A percentile compares a stretch with the other conserved stretches of the same genome.
These are phyloP conservation scores for Apiospora aurea DNA, from an alignment of 2,329 filamentous ascomycete genomes.

Conservation along the genomic window DNA sequence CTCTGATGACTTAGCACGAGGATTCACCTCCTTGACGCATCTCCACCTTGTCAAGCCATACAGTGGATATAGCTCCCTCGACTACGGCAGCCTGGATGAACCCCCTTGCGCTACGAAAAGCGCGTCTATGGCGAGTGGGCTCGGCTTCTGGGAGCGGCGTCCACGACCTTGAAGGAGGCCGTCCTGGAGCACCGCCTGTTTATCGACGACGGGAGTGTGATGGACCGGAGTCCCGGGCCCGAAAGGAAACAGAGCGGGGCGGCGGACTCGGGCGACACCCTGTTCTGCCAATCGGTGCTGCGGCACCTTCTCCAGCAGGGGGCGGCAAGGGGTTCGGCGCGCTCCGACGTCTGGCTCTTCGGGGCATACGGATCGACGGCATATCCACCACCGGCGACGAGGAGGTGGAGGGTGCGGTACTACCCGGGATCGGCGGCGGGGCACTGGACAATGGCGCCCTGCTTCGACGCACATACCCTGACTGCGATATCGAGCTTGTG, in stretches of 20 bases:
- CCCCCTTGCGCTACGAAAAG: slow-evolving; percentile 20
- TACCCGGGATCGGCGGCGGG: slow-evolving; percentile 13
- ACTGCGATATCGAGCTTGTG: slow-evolving; percentile 23
- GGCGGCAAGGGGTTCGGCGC: slow-evolving; percentile 15
- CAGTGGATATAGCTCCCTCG: background rate
- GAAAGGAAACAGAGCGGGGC: background rate
- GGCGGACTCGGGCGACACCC: slow-evolving; percentile 14
- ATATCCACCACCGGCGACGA: background rate
- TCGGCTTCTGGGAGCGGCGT: background rate
- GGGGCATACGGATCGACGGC: slow-evolving; percentile 24
- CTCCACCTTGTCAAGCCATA: slow-evolving; percentile 26
- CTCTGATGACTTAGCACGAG: background rate
- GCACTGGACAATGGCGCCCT: slow-evolving; percentile 16
- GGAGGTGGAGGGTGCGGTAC: no score
- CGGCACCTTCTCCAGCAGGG: slow-evolving; percentile 15
- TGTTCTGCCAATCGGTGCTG: slow-evolving; percentile 26
- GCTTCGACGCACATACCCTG: slow-evolving; percentile 13
- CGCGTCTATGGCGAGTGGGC: slow-evolving; percentile 24
- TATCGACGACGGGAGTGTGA: background rate
- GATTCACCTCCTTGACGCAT: slow-evolving; percentile 23
- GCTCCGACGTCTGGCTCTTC: slow-evolving; percentile 22
- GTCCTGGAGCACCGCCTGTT: slow-evolving; percentile 26
- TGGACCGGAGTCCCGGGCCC: background rate
- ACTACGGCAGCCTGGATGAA: background rate
- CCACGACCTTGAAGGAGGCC: slow-evolving; percentile 22